phyloP scores from a whole-genome alignment of 2,329 filamentous ascomycete species.

The Diplodia sapinea region DNA sequence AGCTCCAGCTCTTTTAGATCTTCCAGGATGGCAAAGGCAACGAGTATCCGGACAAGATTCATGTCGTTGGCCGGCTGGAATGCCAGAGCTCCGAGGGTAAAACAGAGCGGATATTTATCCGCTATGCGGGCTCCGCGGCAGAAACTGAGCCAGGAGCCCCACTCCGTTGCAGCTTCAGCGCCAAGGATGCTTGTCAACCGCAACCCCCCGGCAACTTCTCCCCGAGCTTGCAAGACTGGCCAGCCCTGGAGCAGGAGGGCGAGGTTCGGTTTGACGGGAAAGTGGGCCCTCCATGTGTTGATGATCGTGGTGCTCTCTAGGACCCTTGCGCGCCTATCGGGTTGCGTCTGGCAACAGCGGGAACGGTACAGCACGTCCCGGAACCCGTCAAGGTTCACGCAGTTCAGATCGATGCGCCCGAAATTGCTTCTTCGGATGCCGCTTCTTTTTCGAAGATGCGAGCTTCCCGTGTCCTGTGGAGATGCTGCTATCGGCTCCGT shows the following conservation, averaged over 20 bases:
- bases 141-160: constrained; percentile 52
- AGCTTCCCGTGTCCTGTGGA: neutral
- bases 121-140: constrained; percentile 39
- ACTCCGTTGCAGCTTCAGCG: constrained; percentile 48
- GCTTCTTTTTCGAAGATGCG: neutral
- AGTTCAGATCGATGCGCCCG: neutral
- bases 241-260: neutral
- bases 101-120: constrained; percentile 53
- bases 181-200: constrained; percentile 51
- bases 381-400: neutral
- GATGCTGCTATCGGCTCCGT: neutral
- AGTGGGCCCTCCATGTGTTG: neutral
- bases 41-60: constrained; percentile 50
- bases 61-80: constrained; percentile 51
- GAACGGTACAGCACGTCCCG: neutral
- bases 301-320: neutral
- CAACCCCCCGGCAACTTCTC: constrained; percentile 34
- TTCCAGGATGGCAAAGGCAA: constrained; percentile 52
- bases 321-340: neutral
- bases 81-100: constrained; percentile 53
- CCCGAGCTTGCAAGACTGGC: neutral
- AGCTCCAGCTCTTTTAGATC: constrained; percentile 49
- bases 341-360: neutral
- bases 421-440: neutral
- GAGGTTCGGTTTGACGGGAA: neutral